Evolutionary conservation across 129 eudicot genomes (phyloP).

Genomic region (Pulicaria dysenterica): DNA sequence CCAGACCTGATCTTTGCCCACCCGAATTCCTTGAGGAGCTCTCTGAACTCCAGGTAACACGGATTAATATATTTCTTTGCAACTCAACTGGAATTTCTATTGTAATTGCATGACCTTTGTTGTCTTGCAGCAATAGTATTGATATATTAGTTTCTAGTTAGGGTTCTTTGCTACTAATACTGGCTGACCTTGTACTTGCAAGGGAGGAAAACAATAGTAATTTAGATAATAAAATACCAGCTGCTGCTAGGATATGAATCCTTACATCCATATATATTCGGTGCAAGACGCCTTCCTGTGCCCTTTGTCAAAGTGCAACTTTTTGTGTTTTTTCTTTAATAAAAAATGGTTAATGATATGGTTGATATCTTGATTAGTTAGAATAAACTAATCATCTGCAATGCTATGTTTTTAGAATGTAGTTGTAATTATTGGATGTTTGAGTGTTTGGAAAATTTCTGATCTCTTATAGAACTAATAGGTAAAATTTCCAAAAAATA

Average conservation of each 20-base stretch:
- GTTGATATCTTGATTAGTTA: neutral
- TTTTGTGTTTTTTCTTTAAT: neutral
- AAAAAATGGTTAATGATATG: neutral
- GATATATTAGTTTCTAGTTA: neutral
- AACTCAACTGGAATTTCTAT: neutral
- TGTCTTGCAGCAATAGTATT: neutral
- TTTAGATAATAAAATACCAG: neutral
- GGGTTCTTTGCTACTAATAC: neutral
- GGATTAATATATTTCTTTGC: neutral
- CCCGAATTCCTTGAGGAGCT: slow-evolving; percentile 94
- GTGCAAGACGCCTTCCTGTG: neutral
- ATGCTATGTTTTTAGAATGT: neutral
- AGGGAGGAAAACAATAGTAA: neutral
- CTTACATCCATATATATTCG: neutral
- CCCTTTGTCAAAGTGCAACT: neutral
- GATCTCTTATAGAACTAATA: neutral
- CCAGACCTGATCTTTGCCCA: slow-evolving; percentile 93
- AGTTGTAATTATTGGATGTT: neutral
- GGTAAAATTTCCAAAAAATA: neutral
- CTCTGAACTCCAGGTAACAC: slow-evolving; percentile 72
- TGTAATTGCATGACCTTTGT: neutral
- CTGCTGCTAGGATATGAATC: neutral
- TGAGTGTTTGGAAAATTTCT: slow-evolving; percentile 4
- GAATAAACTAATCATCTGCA: neutral
- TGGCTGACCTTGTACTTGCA: neutral